Evolutionary conservation across 768 basidiomycete species (phyloP), one percentile per base, ranked within the genome.

Genomic region (Lactarius evosmus): DNA sequence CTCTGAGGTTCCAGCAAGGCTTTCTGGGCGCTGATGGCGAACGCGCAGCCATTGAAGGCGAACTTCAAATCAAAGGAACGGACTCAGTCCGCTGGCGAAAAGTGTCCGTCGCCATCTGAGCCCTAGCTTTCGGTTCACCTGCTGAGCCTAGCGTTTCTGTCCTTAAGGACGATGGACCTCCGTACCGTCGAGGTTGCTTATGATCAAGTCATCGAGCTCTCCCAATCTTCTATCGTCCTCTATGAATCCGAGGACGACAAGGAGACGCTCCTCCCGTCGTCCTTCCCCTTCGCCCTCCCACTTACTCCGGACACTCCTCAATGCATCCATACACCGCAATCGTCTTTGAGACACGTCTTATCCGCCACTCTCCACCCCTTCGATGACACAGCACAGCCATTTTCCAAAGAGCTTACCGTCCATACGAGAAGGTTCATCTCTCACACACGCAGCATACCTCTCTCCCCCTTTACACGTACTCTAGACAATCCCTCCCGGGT

Each of bases 21-120:
- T 91, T 83, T 72, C 79, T 95, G 8, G 93, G 93, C 56, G 89
- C 87, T 27, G 90, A 92, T 61, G 89, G 83, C 57, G 92, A 93
- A 74, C 82, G 80, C 63, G 90, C 92, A 16, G 87, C 90, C 9
- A 83, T 95, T 58, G 92, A 93, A 71, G 93, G 93, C 53, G 93
- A 94, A 72, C 79, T 95, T 19, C 93, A 94, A 72, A 78, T 94
- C 68, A 95, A 94, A 75, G 88, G 84, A 61, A 79, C 80, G 38
- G 80, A 82, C 61, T 78, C 80, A 56, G 76, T 79, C 58, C 78
- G 77, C 58, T 80, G 77, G 67, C 90, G 88, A 85, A 84, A 84
- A 78, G 77, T 92, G 92, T 91, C 75, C 79, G 91, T 83, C 63
- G 58, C 14, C 50, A 62, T 66, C 66, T 58, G 44, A 59, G 61